These are phyloP conservation scores for Ceratocystis diversiconidia DNA, from an alignment of 2,329 filamentous ascomycete genomes.

Conservation along the genomic window DNA sequence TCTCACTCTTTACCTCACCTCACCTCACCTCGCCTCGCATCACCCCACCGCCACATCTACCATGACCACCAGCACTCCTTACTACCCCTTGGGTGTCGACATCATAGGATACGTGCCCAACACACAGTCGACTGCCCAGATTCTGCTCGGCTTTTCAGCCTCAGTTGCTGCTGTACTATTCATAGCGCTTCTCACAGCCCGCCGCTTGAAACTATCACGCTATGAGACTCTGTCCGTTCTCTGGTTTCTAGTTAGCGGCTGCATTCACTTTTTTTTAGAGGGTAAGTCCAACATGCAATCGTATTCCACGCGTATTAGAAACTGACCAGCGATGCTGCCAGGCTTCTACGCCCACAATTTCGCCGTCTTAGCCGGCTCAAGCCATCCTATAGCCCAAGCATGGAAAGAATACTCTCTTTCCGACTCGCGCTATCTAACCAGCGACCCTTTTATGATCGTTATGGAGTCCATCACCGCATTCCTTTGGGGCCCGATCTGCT, in stretches of 20 bases:
- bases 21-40: not conserved
- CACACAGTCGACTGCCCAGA: slow-evolving; percentile 40
- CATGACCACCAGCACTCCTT: slow-evolving; percentile 40
- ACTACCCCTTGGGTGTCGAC: slow-evolving; percentile 51
- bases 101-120: slow-evolving; percentile 55
- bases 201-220: slow-evolving; percentile 38
- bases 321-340: slow-evolving; percentile 20
- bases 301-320: not conserved
- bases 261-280: slow-evolving; percentile 32
- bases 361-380: slow-evolving; percentile 27
- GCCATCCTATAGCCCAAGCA: slow-evolving; percentile 36
- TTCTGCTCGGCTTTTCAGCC: slow-evolving; percentile 46
- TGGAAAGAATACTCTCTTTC: slow-evolving; percentile 46
- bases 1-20: not conserved
- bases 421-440: slow-evolving; percentile 41
- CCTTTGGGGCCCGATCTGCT: slow-evolving; percentile 40
- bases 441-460: slow-evolving; percentile 39
- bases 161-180: slow-evolving; percentile 44
- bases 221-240: slow-evolving; percentile 46
- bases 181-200: slow-evolving; percentile 39
- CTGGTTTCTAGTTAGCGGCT: slow-evolving; percentile 64
- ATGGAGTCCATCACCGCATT: slow-evolving; percentile 42
- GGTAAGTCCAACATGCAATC: slow-evolving; percentile 21
- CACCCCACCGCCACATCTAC: not conserved
- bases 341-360: slow-evolving; percentile 37